phyloP scores from a whole-genome alignment of 208 protist species.

The Herpetomonas samuelpessoai region DNA sequence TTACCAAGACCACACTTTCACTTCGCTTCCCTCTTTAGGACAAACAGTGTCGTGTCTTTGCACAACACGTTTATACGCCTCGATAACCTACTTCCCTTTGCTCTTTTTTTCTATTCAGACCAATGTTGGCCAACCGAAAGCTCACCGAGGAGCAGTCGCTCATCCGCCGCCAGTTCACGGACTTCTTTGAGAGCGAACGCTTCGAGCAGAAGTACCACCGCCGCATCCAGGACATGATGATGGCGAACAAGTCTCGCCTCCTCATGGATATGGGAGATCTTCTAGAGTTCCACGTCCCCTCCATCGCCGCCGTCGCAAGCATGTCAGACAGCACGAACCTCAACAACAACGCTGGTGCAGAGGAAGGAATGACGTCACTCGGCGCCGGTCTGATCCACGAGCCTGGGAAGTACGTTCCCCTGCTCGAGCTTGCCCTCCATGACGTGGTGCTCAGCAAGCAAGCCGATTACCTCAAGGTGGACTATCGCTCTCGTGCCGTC shows the following conservation, averaged over 20 bases:
- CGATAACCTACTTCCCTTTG: background rate
- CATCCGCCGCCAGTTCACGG: conserved; percentile 83
- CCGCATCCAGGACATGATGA: conserved; percentile 84
- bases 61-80: background rate
- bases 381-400: conserved; percentile 69
- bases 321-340: background rate
- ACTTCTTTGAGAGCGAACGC: conserved; percentile 89
- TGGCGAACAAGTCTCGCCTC: conserved; percentile 67
- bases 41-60: background rate
- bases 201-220: conserved; percentile 83
- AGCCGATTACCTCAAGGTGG: conserved; percentile 83
- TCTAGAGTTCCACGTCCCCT: conserved; percentile 62
- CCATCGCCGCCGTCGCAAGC: background rate
- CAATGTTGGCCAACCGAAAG: conserved; percentile 73
- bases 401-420: conserved; percentile 84
- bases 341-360: conserved; percentile 2
- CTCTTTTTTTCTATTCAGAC: conserved; percentile 3
- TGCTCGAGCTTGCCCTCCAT: conserved; percentile 91
- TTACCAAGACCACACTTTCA: background rate
- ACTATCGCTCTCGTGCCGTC: conserved; percentile 66
- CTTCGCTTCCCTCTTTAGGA: conserved; percentile 1
- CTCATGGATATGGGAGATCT: conserved; percentile 93
- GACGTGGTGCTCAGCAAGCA: conserved; percentile 83
- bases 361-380: conserved; percentile 32
- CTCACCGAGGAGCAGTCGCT: conserved; percentile 88